Evolutionary conservation across 352 stramenopile species (phyloP), one percentile per base, ranked within the genome.

Genomic region (Blastocystis sp.): DNA sequence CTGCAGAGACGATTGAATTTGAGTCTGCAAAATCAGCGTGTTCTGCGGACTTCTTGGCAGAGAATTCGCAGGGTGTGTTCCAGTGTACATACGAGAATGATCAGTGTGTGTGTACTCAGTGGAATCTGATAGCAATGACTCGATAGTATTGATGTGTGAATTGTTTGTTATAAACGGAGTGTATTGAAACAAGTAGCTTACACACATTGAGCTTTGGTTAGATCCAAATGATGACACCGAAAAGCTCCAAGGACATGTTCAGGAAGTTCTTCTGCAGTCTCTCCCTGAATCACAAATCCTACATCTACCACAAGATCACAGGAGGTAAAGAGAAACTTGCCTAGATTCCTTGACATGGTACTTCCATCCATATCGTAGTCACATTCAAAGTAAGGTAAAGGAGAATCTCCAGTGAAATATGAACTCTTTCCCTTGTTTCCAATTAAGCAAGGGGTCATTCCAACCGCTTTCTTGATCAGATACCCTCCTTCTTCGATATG

Each of bases 401-500:
- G 77, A 19, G 77, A 54, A 29, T 37, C 32, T 12, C 71, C 77
- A 46, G 35, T 29, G 29, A 43, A 87, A 42, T 87, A 87, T 12
- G 54, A 11, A 42, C 59, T 78, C 43, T 74, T 51, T 39, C 77
- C 77, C 77, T 87, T 87, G 14, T 32, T 87, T 14, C 77, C 77
- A 21, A 87, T 74, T 11, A 87, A 27, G 39, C 59, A 74, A 29
- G 77, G 77, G 14, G 77, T 87, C 9, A 67, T 75, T 11, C 77
- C 77, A 5, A 87, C 77, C 1, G 57, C 57, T 46, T 87, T 87
- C 27, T 63, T 58, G 21, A 87, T 54, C n/a, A 87, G 32, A 67
- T 66, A 87, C 11, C 77, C 49, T 87, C 77, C 77, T 39, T 87
- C 77, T n/a, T 58, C 77, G 52, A 87, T 77, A 39, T 78, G 77